A percentile compares a stretch with the other conserved stretches of the same genome.
Conservation (phyloP, 129 eudicot species). For the Centaurea solstitialis region DNA sequence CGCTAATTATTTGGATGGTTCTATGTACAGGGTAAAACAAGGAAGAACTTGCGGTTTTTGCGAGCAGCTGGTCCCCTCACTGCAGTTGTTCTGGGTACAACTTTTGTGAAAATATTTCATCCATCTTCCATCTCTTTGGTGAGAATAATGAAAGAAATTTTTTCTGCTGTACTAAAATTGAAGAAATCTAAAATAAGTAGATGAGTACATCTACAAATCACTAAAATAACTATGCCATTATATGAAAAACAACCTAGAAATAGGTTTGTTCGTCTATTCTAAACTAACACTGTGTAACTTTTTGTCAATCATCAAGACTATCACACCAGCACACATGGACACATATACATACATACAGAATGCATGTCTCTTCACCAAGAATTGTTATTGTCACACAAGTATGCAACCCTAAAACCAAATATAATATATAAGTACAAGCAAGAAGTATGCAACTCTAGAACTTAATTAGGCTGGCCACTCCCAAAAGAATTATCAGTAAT, state of each 20-base stretch:
- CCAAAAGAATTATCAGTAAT: no score
- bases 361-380: no score
- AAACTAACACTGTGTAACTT: not conserved
- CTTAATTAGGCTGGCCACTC: no score
- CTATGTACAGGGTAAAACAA: constrained; percentile 69
- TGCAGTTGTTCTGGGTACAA: constrained; percentile 91
- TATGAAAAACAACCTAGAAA: not conserved
- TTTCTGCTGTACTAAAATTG: constrained; percentile 20
- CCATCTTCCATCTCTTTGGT: constrained; percentile 93
- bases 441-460: no score
- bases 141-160: constrained; percentile 28
- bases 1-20: constrained; percentile 15
- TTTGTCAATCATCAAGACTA: not conserved
- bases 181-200: constrained; percentile 1
- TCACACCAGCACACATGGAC: not conserved
- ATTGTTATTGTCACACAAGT: no score
- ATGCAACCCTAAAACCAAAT: no score
- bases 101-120: constrained; percentile 75
- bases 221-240: not conserved
- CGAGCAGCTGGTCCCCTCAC: constrained; percentile 96
- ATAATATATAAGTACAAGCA: no score
- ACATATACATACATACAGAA: not conserved
- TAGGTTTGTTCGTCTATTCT: not conserved
- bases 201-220: not conserved
- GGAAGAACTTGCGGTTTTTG: constrained; percentile 69